A percentile compares a stretch with the other conserved stretches of the same genome.
Conservation (phyloP, 1,284 basidiomycete species). For the Rhodotorula sp. region DNA sequence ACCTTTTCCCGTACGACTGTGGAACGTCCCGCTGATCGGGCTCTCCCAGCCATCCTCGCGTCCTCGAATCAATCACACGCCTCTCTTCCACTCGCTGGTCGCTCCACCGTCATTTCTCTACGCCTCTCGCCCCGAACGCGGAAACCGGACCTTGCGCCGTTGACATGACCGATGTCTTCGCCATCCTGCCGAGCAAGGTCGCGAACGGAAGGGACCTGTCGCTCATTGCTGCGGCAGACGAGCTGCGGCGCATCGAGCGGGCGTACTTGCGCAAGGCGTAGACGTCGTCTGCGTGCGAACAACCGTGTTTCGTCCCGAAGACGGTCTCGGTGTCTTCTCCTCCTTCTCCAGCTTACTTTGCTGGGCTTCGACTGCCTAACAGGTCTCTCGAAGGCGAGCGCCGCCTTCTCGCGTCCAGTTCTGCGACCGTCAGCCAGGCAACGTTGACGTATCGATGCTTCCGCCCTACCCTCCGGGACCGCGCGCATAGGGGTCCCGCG, state of each 20-base stretch:
- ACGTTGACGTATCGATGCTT: too few species aligned
- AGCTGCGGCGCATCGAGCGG: slow-evolving; percentile 18
- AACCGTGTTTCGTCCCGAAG: not conserved
- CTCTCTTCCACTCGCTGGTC: slow-evolving; percentile 15
- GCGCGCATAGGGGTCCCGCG: too few species aligned
- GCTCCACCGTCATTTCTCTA: slow-evolving; percentile 3
- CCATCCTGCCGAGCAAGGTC: slow-evolving; percentile 9
- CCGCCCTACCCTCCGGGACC: too few species aligned
- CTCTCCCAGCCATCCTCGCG: not conserved
- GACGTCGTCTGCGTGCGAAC: too few species aligned
- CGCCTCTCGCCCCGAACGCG: not conserved
- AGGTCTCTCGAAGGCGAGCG: too few species aligned
- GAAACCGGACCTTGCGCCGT: not conserved
- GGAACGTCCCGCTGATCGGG: not conserved
- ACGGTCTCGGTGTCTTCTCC: too few species aligned
- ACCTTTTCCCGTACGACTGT: not conserved
- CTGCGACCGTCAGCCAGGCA: too few species aligned
- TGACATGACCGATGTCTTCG: slow-evolving; percentile 16
- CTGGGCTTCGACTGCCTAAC: too few species aligned
- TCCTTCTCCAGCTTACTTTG: too few species aligned
- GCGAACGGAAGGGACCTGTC: slow-evolving; percentile 9
- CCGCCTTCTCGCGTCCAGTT: too few species aligned
- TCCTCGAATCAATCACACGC: slow-evolving; percentile 23
- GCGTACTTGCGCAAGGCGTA: slow-evolving; percentile 7
- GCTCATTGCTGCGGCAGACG: slow-evolving; percentile 29